Evolutionary conservation across 2,329 filamentous ascomycete species (phyloP).

Genomic region (Hymenoscyphus repandus): DNA sequence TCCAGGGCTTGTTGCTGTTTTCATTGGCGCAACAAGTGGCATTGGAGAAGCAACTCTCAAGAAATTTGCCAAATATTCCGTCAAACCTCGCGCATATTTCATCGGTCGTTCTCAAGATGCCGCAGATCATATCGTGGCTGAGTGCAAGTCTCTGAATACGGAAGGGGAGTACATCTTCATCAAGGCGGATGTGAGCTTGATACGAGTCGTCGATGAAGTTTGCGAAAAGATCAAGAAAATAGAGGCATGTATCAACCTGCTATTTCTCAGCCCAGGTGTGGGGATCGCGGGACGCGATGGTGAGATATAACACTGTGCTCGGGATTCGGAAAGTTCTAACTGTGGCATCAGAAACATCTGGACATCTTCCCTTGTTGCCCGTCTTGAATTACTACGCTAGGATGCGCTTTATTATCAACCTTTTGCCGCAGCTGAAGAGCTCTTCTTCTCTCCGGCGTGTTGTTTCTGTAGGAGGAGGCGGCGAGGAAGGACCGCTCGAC

Average conservation of each 20-base stretch:
- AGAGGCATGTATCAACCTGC: constrained; percentile 40
- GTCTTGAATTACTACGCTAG: constrained; percentile 51
- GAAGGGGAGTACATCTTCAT: constrained; percentile 42
- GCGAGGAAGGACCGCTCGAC: constrained; percentile 18
- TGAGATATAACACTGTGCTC: constrained; percentile 8
- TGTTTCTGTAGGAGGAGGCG: constrained; percentile 33
- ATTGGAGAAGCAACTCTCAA: constrained; percentile 45
- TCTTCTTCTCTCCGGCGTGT: constrained; percentile 41
- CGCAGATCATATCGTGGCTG: constrained; percentile 33
- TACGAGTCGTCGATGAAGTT: constrained; percentile 44
- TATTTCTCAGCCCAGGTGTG: constrained; percentile 40
- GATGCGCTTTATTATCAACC: constrained; percentile 47
- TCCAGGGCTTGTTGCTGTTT: constrained; percentile 39
- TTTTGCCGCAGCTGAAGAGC: constrained; percentile 49
- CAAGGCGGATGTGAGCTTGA: constrained; percentile 42
- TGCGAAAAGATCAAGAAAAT: constrained; percentile 39
- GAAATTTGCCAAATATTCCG: constrained; percentile 37
- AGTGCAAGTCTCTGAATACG: constrained; percentile 39
- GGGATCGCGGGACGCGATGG: constrained; percentile 22
- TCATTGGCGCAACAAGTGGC: constrained; percentile 48
- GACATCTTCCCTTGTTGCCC: constrained; percentile 47
- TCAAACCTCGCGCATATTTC: constrained; percentile 43
- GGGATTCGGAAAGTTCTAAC: not conserved
- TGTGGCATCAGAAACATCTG: constrained; percentile 40
- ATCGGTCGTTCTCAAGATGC: constrained; percentile 39